Conservation (phyloP, 495 filamentous ascomycete species). For the Penicillium robsamsonii region DNA sequence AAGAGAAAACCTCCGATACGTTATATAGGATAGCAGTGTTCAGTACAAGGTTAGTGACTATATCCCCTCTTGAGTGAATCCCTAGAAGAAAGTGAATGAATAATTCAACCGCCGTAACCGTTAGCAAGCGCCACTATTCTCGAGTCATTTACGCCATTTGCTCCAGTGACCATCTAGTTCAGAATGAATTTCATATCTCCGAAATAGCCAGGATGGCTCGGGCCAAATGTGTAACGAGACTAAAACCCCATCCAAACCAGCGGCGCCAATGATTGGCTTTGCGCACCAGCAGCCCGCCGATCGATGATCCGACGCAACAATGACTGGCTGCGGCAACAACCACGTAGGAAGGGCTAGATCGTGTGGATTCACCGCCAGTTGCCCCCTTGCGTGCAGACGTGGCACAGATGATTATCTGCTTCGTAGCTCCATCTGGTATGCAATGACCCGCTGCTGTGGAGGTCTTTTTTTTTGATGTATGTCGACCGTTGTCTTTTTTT, state of each 20-base stretch:
- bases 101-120: slow-evolving; percentile 16
- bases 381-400: slow-evolving; percentile 30
- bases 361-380: slow-evolving; percentile 36
- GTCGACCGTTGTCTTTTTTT: neutral
- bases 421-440: neutral
- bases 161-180: neutral
- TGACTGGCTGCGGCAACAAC: slow-evolving; percentile 30
- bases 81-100: neutral
- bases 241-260: slow-evolving; percentile 1
- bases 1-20: neutral
- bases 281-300: slow-evolving; percentile 28
- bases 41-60: neutral
- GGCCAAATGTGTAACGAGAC: slow-evolving; percentile 29
- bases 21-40: neutral
- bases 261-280: slow-evolving; percentile 6
- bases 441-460: neutral
- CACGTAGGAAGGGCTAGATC: slow-evolving; percentile 32
- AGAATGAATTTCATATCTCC: slow-evolving; percentile 8
- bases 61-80: neutral
- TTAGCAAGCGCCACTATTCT: slow-evolving; percentile 5
- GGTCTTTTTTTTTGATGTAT: neutral
- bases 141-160: slow-evolving; percentile 2
- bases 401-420: slow-evolving; percentile 17
- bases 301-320: slow-evolving; percentile 32
- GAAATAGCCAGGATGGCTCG: slow-evolving; percentile 17